phyloP scores from a whole-genome alignment of 2,329 filamentous ascomycete genomes.

The Beauveria asiatica region DNA sequence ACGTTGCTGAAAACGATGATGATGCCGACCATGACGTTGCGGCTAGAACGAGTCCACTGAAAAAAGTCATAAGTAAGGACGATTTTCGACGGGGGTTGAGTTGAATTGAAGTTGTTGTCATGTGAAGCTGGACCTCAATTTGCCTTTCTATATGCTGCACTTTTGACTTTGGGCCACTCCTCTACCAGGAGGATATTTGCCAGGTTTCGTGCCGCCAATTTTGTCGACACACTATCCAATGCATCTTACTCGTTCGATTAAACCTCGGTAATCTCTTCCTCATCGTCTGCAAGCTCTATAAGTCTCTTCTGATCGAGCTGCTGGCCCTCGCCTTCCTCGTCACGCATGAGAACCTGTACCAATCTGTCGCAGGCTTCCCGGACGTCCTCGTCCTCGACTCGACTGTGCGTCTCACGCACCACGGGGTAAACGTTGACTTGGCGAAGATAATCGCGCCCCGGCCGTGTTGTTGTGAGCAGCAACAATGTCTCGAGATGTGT shows the following conservation, averaged over 20 bases:
- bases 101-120: no score
- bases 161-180: background rate
- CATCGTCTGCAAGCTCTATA: conserved; percentile 40
- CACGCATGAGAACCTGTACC: conserved; percentile 80
- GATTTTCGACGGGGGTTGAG: background rate
- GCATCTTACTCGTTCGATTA: conserved; percentile 19
- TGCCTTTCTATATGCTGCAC: background rate
- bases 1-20: background rate
- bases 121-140: background rate
- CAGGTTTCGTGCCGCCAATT: background rate
- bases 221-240: conserved; percentile 2
- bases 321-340: conserved; percentile 48
- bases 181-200: background rate
- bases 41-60: background rate
- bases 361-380: conserved; percentile 78
- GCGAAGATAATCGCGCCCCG: conserved; percentile 67
- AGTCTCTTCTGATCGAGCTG: conserved; percentile 32
- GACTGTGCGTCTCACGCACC: conserved; percentile 74
- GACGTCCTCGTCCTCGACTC: conserved; percentile 70
- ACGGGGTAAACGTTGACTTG: conserved; percentile 80
- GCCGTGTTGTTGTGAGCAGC: conserved; percentile 68
- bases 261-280: conserved; percentile 47
- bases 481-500: conserved; percentile 86
- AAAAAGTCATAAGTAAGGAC: background rate
- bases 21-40: background rate